Evolutionary conservation across 2,329 filamentous ascomycete species (phyloP), one percentile per base, ranked within the genome.

Genomic region (Scedosporium apiospermum): DNA sequence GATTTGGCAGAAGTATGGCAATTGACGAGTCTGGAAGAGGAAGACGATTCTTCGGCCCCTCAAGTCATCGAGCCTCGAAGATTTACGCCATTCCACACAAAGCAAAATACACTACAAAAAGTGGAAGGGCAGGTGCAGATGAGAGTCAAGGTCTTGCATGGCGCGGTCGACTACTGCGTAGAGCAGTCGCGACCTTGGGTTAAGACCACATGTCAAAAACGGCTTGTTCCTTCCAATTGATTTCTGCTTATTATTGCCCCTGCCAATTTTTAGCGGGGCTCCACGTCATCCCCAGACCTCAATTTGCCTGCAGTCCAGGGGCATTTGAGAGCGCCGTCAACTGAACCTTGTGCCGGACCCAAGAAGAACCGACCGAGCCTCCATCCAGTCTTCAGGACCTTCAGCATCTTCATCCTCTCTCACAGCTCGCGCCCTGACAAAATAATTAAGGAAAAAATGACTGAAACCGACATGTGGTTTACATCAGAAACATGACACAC

Each of bases 171-270:
- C 16, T 49, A 49, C 27, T 5, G 27, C 58, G 38, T 51, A 51
- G 58, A 49, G 27, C 66, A 68, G 18, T 63, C 62, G 1, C 69
- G 67, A 38, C 30, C 9, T 9, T 38, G 44, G 18, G 23, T 12
- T 23, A 26, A 55, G 49, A 55, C 62, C 69, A 55, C 49, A 55
- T 55, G 49, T 55, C 49, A 55, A 55, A 23, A 55, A 55, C 49
- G 49, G 6, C 18, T 55, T 16, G 21, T 23, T 14, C 49, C 49
- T 55, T 55, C 49, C 49, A 55, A 55, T 55, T 55, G 49, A 55
- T 27, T 55, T 10, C 23, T 23, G 49, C n/a, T 14, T n/a, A 26
- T 26, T 26, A 18, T 26, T n/a, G n/a, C 23, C 21, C 12, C 6
- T 27, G 5, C 4, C 4, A 10, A 1, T n/a, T 55, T 23, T 26